These are phyloP conservation scores for Thermochaetoides thermophila DNA, from an alignment of 495 filamentous ascomycete species.

Conservation along the genomic window DNA sequence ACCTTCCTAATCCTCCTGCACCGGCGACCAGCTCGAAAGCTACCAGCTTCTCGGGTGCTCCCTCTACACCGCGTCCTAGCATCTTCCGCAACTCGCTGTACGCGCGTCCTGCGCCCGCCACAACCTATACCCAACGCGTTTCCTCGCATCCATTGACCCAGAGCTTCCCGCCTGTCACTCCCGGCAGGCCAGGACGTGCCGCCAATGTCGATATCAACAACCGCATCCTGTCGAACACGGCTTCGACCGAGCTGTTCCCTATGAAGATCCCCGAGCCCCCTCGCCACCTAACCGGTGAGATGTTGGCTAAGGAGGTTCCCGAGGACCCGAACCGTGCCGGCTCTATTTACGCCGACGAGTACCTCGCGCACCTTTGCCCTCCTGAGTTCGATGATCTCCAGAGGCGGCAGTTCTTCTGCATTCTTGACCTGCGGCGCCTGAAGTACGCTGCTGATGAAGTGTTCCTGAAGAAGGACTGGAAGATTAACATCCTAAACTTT, in stretches of 20 bases:
- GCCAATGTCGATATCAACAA: conserved; percentile 15
- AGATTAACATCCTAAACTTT: conserved; percentile 36
- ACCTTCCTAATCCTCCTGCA: no score
- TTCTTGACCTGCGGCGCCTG: conserved; percentile 35
- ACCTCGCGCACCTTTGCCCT: conserved; percentile 32
- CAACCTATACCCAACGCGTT: conserved; percentile 12
- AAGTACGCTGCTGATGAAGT: conserved; percentile 39
- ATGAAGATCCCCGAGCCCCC: conserved; percentile 33
- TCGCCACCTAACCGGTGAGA: conserved; percentile 31
- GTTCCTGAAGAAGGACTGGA: conserved; percentile 37
- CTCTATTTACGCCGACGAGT: conserved; percentile 36
- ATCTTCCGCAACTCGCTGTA: conserved; percentile 27
- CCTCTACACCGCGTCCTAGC: conserved; percentile 17
- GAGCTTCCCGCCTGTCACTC: conserved; percentile 22
- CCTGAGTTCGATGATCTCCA: conserved; percentile 32
- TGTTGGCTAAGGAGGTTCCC: conserved; percentile 28
- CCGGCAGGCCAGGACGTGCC: conserved; percentile 15
- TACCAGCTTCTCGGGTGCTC: conserved; percentile 15
- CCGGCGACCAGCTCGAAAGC: conserved; percentile 11
- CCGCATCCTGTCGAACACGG: conserved; percentile 22
- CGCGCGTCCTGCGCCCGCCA: conserved; percentile 24
- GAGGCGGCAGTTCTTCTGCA: conserved; percentile 37
- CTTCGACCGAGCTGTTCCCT: conserved; percentile 28
- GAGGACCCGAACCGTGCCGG: conserved; percentile 24
- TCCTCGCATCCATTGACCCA: no score